Base-by-base conservation (phyloP, 2,329 filamentous ascomycete genomes). In the Monilinia polystroma region DNA sequence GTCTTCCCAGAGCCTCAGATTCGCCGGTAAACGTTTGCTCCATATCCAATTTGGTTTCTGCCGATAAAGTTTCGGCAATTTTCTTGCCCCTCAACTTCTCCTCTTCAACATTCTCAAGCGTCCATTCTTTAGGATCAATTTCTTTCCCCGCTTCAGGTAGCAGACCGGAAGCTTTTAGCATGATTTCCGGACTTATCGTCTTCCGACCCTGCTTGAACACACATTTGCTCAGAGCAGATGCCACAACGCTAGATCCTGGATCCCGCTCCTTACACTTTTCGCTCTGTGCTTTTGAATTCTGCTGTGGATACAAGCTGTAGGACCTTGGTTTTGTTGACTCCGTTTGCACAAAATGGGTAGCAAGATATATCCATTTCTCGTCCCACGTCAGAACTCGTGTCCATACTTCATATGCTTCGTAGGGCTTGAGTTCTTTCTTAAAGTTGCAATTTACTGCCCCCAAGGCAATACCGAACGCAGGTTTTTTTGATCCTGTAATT, bases 331-430 rank as follows among this genome's bases (percentile, higher is more conserved):
- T 76, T 1, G 77, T 78, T 16, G 78, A 78, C 29, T 78, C 75
- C 52, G 75, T 73, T 29, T 73, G 70, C 7, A 86, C 78, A 70
- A 87, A 87, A 68, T 82, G 83, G 2, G 79, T 84, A 35, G 84
- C 75, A 29, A 85, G 58, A 77, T 90, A 92, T 68, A 93, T 74
- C 91, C 91, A 94, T 79, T 93, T 93, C 75, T 87, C 83, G 77
- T 94, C 90, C 90, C 90, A 93, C 66, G 81, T 78, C n/a, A 92
- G 81, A 23, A 93, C 77, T 59, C 88, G 83, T 43, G 83, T 87
- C 84, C 89, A 90, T 76, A 92, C 84, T 80, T 93, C 89, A 77
- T 90, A 93, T n/a, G 78, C 77, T 74, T 87, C 82, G 73, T 87
- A 89, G 0, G 88, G 85, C 70, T 84, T 83, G 70, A 93, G 88